Conservation (phyloP, 768 basidiomycete species). For the Pulveroboletus ravenelii region DNA sequence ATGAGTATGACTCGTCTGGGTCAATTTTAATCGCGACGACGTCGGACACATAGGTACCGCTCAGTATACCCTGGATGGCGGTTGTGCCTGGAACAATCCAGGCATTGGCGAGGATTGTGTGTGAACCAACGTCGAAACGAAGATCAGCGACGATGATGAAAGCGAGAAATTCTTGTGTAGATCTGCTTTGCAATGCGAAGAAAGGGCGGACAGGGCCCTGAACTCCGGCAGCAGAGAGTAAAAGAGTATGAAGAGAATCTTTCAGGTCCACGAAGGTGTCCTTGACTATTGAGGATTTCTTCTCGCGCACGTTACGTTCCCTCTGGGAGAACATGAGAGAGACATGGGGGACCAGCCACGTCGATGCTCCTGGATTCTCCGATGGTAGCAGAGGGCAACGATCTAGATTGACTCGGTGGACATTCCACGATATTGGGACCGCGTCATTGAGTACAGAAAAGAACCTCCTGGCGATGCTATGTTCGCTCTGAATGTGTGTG, state of each 20-base stretch:
- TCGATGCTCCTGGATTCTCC: constrained; percentile 1
- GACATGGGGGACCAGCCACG: constrained; percentile 34
- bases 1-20: constrained; percentile 29
- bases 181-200: constrained; percentile 16
- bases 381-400: constrained; percentile 30
- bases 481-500: constrained; percentile 15
- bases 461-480: constrained; percentile 23
- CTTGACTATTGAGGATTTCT: not conserved
- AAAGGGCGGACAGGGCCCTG: constrained; percentile 14
- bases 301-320: constrained; percentile 20
- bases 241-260: constrained; percentile 27
- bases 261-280: constrained; percentile 33
- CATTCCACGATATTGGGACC: constrained; percentile 27
- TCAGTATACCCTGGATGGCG: constrained; percentile 2
- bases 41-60: constrained; percentile 6
- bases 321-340: constrained; percentile 30
- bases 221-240: constrained; percentile 25
- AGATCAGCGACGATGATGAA: constrained; percentile 45
- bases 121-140: constrained; percentile 43
- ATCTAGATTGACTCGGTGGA: constrained; percentile 38
- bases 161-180: constrained; percentile 26
- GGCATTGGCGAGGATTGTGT: constrained; percentile 49
- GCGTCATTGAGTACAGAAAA: constrained; percentile 19
- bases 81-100: constrained; percentile 39
- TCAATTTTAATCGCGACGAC: constrained; percentile 14